Percentiles rank a stretch among this genome's conserved stretches.
phyloP scores from a whole-genome alignment of 192 early-diverging fungal genomes.

The Backusella psychrophila region DNA sequence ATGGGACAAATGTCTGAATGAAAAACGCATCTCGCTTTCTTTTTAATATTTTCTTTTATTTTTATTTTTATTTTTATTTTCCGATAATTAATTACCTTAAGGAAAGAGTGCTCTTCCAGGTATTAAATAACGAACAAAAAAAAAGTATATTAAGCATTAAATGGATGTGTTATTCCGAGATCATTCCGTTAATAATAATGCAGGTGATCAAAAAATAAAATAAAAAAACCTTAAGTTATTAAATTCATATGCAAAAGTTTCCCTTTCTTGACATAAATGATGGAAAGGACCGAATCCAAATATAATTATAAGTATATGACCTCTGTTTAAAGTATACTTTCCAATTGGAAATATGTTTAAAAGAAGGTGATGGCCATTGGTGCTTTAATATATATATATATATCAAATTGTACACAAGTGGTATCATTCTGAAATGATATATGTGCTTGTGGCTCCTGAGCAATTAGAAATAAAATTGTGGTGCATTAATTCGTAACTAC shows the following conservation, averaged over 20 bases:
- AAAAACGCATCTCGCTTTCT: too few species aligned
- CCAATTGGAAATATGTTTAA: neutral
- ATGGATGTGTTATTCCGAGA: neutral
- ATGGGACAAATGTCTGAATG: too few species aligned
- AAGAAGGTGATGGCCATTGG: neutral
- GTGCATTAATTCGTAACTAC: too few species aligned
- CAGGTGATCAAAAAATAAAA: neutral
- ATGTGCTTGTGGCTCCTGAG: too few species aligned
- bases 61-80: neutral
- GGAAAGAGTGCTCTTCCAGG: neutral
- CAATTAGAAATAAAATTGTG: too few species aligned
- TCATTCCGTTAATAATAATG: neutral
- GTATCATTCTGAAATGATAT: too few species aligned
- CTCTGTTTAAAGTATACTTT: neutral
- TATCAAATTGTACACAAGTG: too few species aligned
- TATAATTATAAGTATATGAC: neutral
- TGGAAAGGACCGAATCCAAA: neutral
- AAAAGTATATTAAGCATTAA: neutral
- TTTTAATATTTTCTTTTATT: neutral
- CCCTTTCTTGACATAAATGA: neutral
- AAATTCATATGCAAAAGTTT: neutral
- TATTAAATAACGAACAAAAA: neutral
- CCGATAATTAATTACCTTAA: neutral
- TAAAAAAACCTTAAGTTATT: neutral
- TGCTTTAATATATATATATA: too few species aligned